Percentiles rank a stretch among this genome's conserved stretches.
phyloP scores from a whole-genome alignment of 2,329 filamentous ascomycete species.

The Cercospora zeae-maydis region DNA sequence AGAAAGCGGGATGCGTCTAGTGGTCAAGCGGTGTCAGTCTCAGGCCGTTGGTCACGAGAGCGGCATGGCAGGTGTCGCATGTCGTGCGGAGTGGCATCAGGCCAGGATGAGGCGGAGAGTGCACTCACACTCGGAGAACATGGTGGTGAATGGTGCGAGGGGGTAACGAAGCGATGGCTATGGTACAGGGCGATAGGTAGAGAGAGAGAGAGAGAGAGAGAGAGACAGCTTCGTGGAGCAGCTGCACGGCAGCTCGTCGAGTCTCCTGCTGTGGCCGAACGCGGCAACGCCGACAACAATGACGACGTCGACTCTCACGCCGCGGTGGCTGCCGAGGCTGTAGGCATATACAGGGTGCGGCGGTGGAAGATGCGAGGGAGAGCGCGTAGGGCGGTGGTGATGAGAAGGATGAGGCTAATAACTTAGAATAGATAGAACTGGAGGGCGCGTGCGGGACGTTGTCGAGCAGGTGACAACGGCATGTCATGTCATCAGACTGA shows the following conservation, averaged over 20 bases:
- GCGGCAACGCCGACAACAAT: neutral
- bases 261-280: conserved; percentile 1
- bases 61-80: conserved; percentile 21
- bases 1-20: conserved; percentile 94
- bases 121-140: conserved; percentile 86
- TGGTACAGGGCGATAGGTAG: neutral
- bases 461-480: neutral
- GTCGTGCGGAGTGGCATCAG: conserved; percentile 34
- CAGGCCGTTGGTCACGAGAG: conserved; percentile 40
- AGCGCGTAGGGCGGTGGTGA: neutral
- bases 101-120: conserved; percentile 15
- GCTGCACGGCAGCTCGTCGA: neutral
- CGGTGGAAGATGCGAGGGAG: neutral
- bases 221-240: neutral
- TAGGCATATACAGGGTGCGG: neutral
- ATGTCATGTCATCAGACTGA: conserved; percentile 5
- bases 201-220: too few relatives aligned
- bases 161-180: neutral
- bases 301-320: neutral
- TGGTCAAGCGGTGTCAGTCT: conserved; percentile 33
- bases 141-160: conserved; percentile 37
- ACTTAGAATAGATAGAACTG: neutral
- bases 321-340: neutral
- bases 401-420: too few relatives aligned
- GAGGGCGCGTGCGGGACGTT: neutral